These are phyloP conservation scores for Gaultheria prostrata DNA, from an alignment of 148 eudicot species.

Conservation along the genomic window DNA sequence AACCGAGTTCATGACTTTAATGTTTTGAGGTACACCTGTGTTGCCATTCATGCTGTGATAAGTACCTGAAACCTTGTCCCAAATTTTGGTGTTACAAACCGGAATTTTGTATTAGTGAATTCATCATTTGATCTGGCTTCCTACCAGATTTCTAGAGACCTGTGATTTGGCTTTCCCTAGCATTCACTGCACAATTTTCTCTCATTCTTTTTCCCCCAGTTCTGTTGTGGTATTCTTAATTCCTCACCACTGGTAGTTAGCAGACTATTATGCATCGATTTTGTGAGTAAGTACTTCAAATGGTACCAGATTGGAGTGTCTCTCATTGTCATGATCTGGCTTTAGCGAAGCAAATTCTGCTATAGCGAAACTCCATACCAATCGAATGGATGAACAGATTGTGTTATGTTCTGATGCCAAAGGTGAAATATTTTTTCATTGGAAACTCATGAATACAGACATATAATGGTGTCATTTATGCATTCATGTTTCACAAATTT, in stretches of 20 bases:
- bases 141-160: not conserved
- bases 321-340: not conserved
- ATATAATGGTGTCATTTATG: not conserved
- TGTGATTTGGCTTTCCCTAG: not conserved
- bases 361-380: not conserved
- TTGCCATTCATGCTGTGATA: constrained; percentile 1
- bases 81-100: not conserved
- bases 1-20: not conserved
- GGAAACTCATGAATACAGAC: too few species aligned
- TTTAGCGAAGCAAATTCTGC: not conserved
- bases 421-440: not conserved
- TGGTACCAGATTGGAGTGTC: not conserved
- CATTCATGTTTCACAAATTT: not conserved
- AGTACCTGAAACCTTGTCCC: not conserved
- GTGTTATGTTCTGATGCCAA: not conserved
- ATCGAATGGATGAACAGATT: not conserved
- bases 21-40: not conserved
- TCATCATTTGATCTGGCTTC: not conserved
- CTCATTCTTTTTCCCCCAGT: not conserved
- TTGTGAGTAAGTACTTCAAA: not conserved
- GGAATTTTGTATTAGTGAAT: not conserved
- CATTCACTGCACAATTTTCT: not conserved
- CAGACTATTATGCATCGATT: not conserved
- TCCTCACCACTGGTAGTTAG: not conserved
- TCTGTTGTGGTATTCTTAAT: not conserved